phyloP scores from a whole-genome alignment of 1,284 basidiomycete species.

The Spongispora temasekensis region DNA sequence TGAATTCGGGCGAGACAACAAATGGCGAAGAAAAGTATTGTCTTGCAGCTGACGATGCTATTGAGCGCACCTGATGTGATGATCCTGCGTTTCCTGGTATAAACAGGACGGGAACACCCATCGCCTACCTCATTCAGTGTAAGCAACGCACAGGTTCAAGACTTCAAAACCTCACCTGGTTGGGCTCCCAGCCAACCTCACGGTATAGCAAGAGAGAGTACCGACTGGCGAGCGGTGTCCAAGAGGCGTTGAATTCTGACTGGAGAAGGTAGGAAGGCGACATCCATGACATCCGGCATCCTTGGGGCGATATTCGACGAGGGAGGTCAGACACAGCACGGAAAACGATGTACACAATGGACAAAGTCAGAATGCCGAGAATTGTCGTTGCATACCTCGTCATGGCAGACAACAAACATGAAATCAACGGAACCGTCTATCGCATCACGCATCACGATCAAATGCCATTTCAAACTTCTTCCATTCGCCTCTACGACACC shows the following conservation, averaged over 20 bases:
- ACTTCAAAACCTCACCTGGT: conserved; percentile 48
- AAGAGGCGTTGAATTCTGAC: conserved; percentile 56
- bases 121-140: conserved; percentile 15
- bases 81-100: conserved; percentile 98
- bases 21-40: conserved; percentile 72
- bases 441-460: not conserved
- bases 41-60: conserved; percentile 86
- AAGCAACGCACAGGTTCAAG: conserved; percentile 3
- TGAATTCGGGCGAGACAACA: conserved; percentile 52
- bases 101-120: conserved; percentile 85
- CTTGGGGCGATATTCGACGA: conserved; percentile 66
- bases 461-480: conserved; percentile 29
- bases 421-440: not conserved
- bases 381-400: conserved; percentile 9
- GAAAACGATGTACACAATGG: conserved; percentile 39
- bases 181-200: conserved; percentile 82
- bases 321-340: conserved; percentile 43
- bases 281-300: conserved; percentile 99
- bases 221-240: conserved; percentile 69
- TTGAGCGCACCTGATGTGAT: conserved; percentile 91
- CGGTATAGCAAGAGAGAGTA: conserved; percentile 92
- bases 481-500: conserved; percentile 34
- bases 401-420: conserved; percentile 12
- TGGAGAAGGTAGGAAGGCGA: conserved; percentile 85
- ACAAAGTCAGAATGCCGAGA: conserved; percentile 30